Base-by-base conservation (phyloP, 495 filamentous ascomycete species). In the Ramalina intermedia region DNA sequence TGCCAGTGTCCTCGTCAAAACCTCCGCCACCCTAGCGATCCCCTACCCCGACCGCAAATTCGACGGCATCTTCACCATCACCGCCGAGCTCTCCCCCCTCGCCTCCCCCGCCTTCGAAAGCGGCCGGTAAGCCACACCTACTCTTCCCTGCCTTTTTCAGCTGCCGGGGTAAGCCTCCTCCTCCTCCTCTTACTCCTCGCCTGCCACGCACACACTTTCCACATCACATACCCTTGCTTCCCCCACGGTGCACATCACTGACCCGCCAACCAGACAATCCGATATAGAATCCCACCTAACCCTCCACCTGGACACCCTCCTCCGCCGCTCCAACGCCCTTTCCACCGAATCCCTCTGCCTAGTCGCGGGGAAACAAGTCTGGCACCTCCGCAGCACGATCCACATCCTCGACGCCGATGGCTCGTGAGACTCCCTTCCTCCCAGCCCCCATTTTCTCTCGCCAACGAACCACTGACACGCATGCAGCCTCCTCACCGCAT, bases 311-410 rank as follows among this genome's bases (percentile, higher is more conserved):
- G 91, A 98, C 65, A 88, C 93, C 57, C 81, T 93, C 14, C 78
- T 98, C 51, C 90, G 93, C 24, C 85, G 90, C 41, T 94, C 87
- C 6, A 79, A 78, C 52, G 91, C 91, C 9, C 73, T 98, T 21
- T 88, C 95, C 60, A 94, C 87, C 24, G 91, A 98, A 67, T 93
- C 87, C 1, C 76, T 98, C 26, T 98, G 91, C 62, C 85, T 98
- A 13, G 65, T 96, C 20, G 87, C 91, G 21, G 87, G 86, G 13
- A 70, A 82, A 47, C 93, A 89, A 64, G 87, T 84, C 66, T 98
- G 91, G 84, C 78, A 75, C 42, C 72, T 98, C 45, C 83, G 86
- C 21, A 87, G 87, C 5, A 87, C 94, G 58, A 74, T 96, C 2
- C 91, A 96, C 64, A 77, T 96, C 36, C 71, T 94, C 14, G 82